phyloP scores from a whole-genome alignment of 2,329 filamentous ascomycete species.

The Colletotrichum cordylinicola region DNA sequence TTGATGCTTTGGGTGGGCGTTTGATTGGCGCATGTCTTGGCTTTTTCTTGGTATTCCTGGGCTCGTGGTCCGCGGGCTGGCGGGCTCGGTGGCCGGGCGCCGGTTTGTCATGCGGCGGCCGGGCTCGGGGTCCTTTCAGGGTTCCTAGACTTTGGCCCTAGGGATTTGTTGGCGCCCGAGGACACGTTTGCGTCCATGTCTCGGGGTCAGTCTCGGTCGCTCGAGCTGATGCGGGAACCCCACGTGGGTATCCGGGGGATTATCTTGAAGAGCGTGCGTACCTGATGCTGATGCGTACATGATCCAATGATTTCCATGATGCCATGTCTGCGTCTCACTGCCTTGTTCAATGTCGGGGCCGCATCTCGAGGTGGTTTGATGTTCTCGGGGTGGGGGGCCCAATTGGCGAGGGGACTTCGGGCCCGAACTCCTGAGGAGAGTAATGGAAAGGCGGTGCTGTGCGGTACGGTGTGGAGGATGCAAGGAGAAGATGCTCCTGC shows the following conservation, averaged over 20 bases:
- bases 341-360: neutral
- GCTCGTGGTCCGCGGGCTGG: neutral
- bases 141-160: neutral
- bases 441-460: neutral
- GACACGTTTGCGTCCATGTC: neutral
- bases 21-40: constrained; percentile 15
- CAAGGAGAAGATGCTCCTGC: neutral
- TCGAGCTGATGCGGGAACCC: neutral
- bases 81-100: neutral
- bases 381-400: neutral
- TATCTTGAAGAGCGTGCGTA: neutral
- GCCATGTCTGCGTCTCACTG: neutral
- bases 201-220: neutral
- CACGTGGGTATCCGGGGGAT: neutral
- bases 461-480: neutral
- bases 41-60: neutral
- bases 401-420: neutral
- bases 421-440: neutral
- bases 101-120: neutral
- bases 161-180: neutral
- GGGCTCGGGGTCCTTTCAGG: constrained; percentile 1
- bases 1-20: neutral
- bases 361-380: neutral
- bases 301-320: neutral
- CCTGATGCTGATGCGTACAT: neutral